Evolutionary conservation across 1,284 basidiomycete genomes (phyloP).

Genomic region (Ustilago bromivora): DNA sequence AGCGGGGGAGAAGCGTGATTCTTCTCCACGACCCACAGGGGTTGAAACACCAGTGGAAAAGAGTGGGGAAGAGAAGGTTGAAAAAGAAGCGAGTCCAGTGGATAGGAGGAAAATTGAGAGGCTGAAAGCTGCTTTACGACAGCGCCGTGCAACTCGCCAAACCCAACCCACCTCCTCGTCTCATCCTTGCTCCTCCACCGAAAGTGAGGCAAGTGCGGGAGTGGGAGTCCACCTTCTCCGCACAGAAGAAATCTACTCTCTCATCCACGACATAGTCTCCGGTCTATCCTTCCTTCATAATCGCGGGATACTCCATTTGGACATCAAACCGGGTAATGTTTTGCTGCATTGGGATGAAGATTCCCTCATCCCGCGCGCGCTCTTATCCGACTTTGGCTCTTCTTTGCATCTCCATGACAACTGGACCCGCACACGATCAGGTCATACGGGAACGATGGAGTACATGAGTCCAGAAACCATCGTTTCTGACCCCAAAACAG

Average conservation of each 20-base stretch:
- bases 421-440: conserved; percentile 72
- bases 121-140: conserved; percentile 51
- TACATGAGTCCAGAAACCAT: conserved; percentile 82
- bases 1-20: conserved; percentile 23
- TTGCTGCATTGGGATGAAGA: conserved; percentile 91
- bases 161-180: background rate
- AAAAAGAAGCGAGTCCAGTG: background rate
- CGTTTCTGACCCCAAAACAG: conserved; percentile 70
- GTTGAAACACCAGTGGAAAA: background rate
- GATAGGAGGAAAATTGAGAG: conserved; percentile 39
- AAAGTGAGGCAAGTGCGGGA: background rate
- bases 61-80: background rate
- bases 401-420: conserved; percentile 72
- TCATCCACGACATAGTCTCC: conserved; percentile 59
- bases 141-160: conserved; percentile 32
- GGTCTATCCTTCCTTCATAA: conserved; percentile 65
- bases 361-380: conserved; percentile 79
- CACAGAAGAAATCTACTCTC: conserved; percentile 61
- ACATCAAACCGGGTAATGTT: conserved; percentile 92
- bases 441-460: conserved; percentile 91
- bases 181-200: background rate
- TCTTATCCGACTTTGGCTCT: conserved; percentile 94
- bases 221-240: conserved; percentile 60
- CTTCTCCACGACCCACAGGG: background rate
- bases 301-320: conserved; percentile 80